These are phyloP conservation scores for Mrakia gelida DNA, from an alignment of 768 basidiomycete species.

Conservation along the genomic window DNA sequence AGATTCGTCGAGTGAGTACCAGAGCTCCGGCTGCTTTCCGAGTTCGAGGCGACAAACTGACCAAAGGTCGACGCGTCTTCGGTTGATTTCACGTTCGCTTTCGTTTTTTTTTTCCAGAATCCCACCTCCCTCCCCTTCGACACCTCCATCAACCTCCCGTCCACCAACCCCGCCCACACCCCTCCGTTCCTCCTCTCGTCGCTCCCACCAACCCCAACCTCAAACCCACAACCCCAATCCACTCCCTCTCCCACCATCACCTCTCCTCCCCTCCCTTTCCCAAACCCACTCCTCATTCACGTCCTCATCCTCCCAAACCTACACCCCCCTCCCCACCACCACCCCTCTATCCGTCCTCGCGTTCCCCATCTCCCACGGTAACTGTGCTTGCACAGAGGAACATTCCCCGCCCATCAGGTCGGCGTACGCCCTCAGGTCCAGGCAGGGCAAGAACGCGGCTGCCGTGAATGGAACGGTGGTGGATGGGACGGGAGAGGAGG, in stretches of 20 bases:
- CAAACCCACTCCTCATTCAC: background rate
- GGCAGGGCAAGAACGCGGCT: background rate
- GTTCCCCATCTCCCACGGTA: constrained; percentile 25
- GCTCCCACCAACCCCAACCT: background rate
- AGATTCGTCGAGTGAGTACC: constrained; percentile 9
- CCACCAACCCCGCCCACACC: background rate
- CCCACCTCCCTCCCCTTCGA: background rate
- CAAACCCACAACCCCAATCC: background rate
- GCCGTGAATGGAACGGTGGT: background rate
- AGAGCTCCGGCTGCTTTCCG: too few species aligned
- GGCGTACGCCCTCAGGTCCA: background rate
- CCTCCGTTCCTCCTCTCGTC: background rate
- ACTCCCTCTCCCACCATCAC: background rate
- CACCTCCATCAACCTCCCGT: background rate
- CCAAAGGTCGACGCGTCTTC: background rate
- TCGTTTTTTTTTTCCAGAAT: background rate
- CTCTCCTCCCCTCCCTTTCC: background rate
- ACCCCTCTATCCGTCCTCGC: constrained; percentile 14
- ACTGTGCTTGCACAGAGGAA: constrained; percentile 1
- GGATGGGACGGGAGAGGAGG: background rate
- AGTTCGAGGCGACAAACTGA: too few species aligned
- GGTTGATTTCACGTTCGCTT: too few species aligned
- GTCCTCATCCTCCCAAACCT: background rate
- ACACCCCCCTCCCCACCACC: background rate
- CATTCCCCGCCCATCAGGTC: background rate